A percentile compares a stretch with the other conserved stretches of the same genome.
phyloP scores from a whole-genome alignment of 345 rosid genomes.

The Clarkia xantiana region DNA sequence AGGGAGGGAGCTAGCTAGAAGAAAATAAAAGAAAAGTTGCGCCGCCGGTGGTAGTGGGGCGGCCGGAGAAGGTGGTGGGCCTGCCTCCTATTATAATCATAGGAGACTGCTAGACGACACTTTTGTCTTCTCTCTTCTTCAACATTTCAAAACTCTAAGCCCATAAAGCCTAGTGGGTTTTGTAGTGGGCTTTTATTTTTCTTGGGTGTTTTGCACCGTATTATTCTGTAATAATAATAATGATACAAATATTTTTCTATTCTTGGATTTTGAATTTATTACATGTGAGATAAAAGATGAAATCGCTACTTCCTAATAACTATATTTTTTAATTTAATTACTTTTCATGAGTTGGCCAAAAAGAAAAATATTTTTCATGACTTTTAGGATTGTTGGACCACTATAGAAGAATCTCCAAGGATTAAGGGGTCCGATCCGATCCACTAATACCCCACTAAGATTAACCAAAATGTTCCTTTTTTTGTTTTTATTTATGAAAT shows the following conservation, averaged over 20 bases:
- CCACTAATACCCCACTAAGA: slow-evolving; percentile 2
- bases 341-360: too few relatives aligned
- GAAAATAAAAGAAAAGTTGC: neutral
- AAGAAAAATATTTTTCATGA: neutral
- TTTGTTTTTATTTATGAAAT: too few relatives aligned
- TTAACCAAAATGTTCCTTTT: too few relatives aligned
- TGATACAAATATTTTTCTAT: too few relatives aligned
- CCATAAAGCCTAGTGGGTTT: neutral
- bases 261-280: too few relatives aligned
- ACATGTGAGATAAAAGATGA: too few relatives aligned
- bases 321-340: too few relatives aligned
- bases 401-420: neutral
- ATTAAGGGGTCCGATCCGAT: neutral
- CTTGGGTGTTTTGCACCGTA: too few relatives aligned
- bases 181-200: neutral
- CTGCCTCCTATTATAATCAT: neutral
- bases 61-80: neutral
- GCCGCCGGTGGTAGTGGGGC: neutral
- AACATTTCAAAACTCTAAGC: neutral
- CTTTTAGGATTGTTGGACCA: neutral
- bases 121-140: neutral
- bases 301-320: too few relatives aligned
- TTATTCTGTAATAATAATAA: too few relatives aligned
- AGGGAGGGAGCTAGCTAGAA: too few relatives aligned
- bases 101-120: neutral